Percentiles rank a stretch among this genome's conserved stretches.
phyloP scores from a whole-genome alignment of 371 early-diverging fungal genomes.

The Syncephalastrum sp. region DNA sequence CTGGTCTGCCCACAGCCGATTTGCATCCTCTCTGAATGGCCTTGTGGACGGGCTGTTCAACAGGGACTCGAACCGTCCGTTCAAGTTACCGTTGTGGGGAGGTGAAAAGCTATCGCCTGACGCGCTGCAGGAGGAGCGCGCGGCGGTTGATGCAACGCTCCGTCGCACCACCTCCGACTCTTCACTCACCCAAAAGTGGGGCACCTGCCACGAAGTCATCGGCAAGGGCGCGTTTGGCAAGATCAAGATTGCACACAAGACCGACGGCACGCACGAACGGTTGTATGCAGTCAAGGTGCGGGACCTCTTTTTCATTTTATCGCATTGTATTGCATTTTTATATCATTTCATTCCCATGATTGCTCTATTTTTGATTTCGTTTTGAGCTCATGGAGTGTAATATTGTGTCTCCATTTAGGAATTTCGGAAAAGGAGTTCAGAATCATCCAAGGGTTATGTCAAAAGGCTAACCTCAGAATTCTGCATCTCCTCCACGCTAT shows the following conservation, averaged over 20 bases:
- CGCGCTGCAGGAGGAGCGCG: conserved; percentile 30
- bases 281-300: conserved; percentile 55
- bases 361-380: no score
- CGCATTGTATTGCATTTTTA: not conserved
- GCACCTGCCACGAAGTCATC: conserved; percentile 44
- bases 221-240: conserved; percentile 53
- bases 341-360: no score
- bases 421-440: conserved; percentile 57
- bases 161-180: conserved; percentile 16
- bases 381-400: no score
- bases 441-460: conserved; percentile 70
- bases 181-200: conserved; percentile 43
- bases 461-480: conserved; percentile 89
- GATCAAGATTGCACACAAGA: conserved; percentile 42
- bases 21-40: conserved; percentile 33
- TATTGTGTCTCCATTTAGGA: conserved; percentile 39
- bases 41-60: conserved; percentile 30
- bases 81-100: conserved; percentile 19
- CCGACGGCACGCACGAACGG: conserved; percentile 25
- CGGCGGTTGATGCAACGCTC: conserved; percentile 21
- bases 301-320: not conserved
- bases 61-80: conserved; percentile 7
- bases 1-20: conserved; percentile 26
- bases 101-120: conserved; percentile 22
- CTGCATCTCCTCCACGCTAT: conserved; percentile 85